Percentiles rank a stretch among this genome's conserved stretches.
Conservation (phyloP, 805 yeast genomes). For the Starmerella vaccinii region DNA sequence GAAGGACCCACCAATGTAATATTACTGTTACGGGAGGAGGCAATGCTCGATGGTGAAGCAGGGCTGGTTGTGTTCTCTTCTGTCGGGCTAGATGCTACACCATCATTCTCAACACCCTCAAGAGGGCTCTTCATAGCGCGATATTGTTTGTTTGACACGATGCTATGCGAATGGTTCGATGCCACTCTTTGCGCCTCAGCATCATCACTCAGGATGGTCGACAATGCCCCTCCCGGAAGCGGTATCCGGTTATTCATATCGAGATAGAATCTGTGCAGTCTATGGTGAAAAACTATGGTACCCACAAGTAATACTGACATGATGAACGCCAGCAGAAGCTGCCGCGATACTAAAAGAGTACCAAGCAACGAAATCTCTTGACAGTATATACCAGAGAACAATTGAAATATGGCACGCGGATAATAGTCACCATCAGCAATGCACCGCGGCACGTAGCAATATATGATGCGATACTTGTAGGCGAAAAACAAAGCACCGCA, state of each 20-base stretch:
- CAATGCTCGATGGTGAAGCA: not conserved
- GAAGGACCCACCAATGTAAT: not conserved
- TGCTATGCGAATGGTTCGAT: too few species aligned
- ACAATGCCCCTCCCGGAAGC: constrained; percentile 8
- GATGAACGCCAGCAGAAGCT: constrained; percentile 42
- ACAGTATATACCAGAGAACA: constrained; percentile 74
- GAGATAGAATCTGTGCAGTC: constrained; percentile 38
- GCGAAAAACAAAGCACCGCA: constrained; percentile 51
- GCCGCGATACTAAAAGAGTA: constrained; percentile 50
- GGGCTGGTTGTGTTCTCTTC: not conserved
- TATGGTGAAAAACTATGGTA: constrained; percentile 51
- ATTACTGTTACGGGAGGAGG: not conserved
- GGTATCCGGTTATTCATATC: constrained; percentile 36
- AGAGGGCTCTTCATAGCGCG: not conserved
- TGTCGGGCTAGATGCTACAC: not conserved
- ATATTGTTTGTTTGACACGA: too few species aligned
- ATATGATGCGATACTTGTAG: constrained; percentile 59
- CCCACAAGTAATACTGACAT: constrained; percentile 43
- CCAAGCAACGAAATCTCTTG: constrained; percentile 72
- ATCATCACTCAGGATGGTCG: not conserved
- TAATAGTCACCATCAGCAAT: constrained; percentile 50
- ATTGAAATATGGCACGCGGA: constrained; percentile 62
- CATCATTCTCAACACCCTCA: too few species aligned
- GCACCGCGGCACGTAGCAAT: constrained; percentile 32
- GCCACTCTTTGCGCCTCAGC: constrained; percentile 1